Base-by-base conservation (phyloP, 768 basidiomycete species). In the Xanthoconium purpureum region DNA sequence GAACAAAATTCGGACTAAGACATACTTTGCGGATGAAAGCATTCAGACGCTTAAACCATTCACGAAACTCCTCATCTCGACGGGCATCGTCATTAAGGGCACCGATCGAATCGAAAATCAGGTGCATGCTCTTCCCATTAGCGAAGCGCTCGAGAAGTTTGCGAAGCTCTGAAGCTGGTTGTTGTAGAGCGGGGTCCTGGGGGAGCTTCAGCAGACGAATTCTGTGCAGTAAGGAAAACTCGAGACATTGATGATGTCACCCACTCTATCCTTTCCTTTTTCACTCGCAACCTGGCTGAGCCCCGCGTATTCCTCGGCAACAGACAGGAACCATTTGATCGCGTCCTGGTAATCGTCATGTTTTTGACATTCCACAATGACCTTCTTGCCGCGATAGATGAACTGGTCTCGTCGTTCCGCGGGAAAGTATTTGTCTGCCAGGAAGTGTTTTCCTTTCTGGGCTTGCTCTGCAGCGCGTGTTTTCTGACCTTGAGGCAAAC, bases 351-450 rank as follows among this genome's bases (percentile, higher is more conserved):
- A 98, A 68, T 96, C 89, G 50, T 86, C 80, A 73, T 96, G 94
- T 66, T 88, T 87, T 73, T 97, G 94, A 68, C 91, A 94, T 66
- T 98, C 95, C 55, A 95, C 80, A 51, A 97, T 83, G 37, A 89
- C 87, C 84, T 97, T 98, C 80, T 98, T 98, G 7, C 84, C 80
- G 13, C 96, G 83, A 77, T 88, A 96, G 66, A 98, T 89, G 72
- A 94, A 97, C 66, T 92, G 92, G 52, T 96, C 92, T 24, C 92
- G 82, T 20, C 96, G 79, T 72, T 94, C 94, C 63, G 88, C 79
- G 0, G 95, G 94, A 79, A 97, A 94, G 62, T 88, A 89, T 38
- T 95, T 90, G 47, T 94, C 91, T 15, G 74, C 73, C 50, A 97
- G 63, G 71, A 91, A 89, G 33, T 85, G 77, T 66, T 83, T 84